phyloP scores from a whole-genome alignment of 805 yeast species.

The Allodekkera sacchari region DNA sequence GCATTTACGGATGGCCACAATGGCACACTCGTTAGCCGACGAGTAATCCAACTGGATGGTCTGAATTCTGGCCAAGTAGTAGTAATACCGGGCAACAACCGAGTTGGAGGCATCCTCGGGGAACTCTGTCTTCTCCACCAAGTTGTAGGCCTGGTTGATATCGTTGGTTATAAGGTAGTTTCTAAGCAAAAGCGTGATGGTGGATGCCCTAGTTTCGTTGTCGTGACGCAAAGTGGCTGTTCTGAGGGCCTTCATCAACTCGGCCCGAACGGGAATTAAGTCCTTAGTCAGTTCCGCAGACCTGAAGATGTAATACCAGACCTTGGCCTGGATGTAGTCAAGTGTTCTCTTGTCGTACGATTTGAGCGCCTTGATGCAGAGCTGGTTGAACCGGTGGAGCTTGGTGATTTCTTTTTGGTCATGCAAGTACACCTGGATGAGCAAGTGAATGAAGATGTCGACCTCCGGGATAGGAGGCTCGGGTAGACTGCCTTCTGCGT shows the following conservation, averaged over 20 bases:
- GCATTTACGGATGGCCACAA: conserved; percentile 93
- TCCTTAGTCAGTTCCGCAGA: conserved; percentile 57
- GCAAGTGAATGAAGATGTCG: conserved; percentile 68
- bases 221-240: conserved; percentile 90
- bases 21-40: conserved; percentile 79
- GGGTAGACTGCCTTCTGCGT: conserved; percentile 8
- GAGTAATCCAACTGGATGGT: conserved; percentile 92
- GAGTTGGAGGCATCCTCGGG: conserved; percentile 76
- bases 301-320: conserved; percentile 87
- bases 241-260: conserved; percentile 66
- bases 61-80: conserved; percentile 81
- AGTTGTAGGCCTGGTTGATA: conserved; percentile 78
- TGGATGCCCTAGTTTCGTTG: conserved; percentile 80
- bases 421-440: conserved; percentile 68
- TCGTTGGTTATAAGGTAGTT: conserved; percentile 72
- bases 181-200: conserved; percentile 80
- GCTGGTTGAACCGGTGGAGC: conserved; percentile 45
- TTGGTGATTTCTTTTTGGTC: conserved; percentile 46
- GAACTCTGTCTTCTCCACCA: conserved; percentile 82
- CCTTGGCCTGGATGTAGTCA: conserved; percentile 80
- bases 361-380: conserved; percentile 45
- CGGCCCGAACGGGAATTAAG: conserved; percentile 54
- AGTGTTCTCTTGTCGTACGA: conserved; percentile 71
- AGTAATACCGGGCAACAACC: conserved; percentile 84
- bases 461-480: conserved; percentile 51